Evolutionary conservation across 345 rosid species (phyloP).

Genomic region (Hibiscus tridactylites): DNA sequence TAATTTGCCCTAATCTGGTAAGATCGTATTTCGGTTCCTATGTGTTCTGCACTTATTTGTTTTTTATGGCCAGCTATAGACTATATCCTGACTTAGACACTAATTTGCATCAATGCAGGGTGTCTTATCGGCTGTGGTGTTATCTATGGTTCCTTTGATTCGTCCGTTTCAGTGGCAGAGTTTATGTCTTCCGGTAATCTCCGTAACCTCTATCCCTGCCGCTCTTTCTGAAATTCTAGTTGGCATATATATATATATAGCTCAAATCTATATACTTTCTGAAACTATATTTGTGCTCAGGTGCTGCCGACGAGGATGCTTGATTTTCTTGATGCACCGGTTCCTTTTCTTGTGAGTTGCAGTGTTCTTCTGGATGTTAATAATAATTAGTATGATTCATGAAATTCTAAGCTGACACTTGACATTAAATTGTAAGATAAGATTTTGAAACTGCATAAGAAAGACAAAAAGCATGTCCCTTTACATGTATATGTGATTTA

Average conservation of each 20-base stretch:
- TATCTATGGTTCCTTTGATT: slow-evolving; percentile 84
- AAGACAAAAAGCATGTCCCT: background rate
- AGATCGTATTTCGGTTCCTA: slow-evolving; percentile 12
- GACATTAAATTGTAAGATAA: background rate
- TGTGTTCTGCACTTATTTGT: background rate
- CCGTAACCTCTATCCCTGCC: slow-evolving; percentile 2
- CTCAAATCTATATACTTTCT: background rate
- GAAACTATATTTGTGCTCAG: slow-evolving; percentile 28
- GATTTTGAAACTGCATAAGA: slow-evolving; percentile 1
- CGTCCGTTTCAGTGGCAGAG: slow-evolving; percentile 99
- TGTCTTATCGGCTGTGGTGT: slow-evolving; percentile 74
- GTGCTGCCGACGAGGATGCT: slow-evolving; percentile 77
- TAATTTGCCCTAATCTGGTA: slow-evolving; percentile 91
- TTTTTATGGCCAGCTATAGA: slow-evolving; percentile 6
- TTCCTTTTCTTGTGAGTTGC: slow-evolving; percentile 86
- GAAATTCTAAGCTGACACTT: background rate
- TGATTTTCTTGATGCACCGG: slow-evolving; percentile 99
- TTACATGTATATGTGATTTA: background rate
- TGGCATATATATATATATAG: slow-evolving; percentile 6
- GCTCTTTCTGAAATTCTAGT: slow-evolving; percentile 5
- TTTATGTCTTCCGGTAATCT: slow-evolving; percentile 86
- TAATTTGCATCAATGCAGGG: slow-evolving; percentile 50
- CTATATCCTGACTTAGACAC: background rate
- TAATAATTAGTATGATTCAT: background rate
- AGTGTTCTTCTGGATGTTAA: background rate